These are phyloP conservation scores for Kwoniella heveanensis DNA, from an alignment of 768 basidiomycete genomes.

Conservation along the genomic window DNA sequence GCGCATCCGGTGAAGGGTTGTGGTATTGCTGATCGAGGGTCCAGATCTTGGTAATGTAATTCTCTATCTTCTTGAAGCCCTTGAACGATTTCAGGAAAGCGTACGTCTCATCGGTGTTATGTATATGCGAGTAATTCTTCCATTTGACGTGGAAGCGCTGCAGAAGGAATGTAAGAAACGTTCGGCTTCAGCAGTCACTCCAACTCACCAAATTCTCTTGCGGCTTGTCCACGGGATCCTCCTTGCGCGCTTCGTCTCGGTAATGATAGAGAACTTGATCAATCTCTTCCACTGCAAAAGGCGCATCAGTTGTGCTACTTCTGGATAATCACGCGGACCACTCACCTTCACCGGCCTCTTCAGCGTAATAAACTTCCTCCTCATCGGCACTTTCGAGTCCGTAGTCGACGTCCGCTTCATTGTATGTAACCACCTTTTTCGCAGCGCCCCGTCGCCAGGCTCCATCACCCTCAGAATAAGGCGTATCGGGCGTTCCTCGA, in stretches of 20 bases:
- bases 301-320: no score
- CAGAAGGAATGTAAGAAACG: not conserved
- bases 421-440: slow-evolving; percentile 46
- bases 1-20: slow-evolving; percentile 60
- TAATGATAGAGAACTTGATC: slow-evolving; percentile 85
- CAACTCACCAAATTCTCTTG: slow-evolving; percentile 75
- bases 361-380: slow-evolving; percentile 24
- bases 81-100: slow-evolving; percentile 92
- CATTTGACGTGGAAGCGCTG: slow-evolving; percentile 99
- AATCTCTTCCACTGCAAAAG: slow-evolving; percentile 62
- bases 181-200: not conserved
- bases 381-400: slow-evolving; percentile 44
- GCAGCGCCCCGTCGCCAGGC: slow-evolving; percentile 48
- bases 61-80: slow-evolving; percentile 95
- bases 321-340: no score
- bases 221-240: slow-evolving; percentile 79
- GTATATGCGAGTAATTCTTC: slow-evolving; percentile 96
- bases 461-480: slow-evolving; percentile 30
- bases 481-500: slow-evolving; percentile 33
- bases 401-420: slow-evolving; percentile 52
- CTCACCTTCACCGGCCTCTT: slow-evolving; percentile 29
- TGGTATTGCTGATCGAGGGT: slow-evolving; percentile 69
- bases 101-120: slow-evolving; percentile 99
- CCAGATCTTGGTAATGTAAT: slow-evolving; percentile 82
- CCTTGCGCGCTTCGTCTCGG: slow-evolving; percentile 70